Evolutionary conservation across 805 yeast species (phyloP), one percentile per base, ranked within the genome.

Genomic region (Millerago galiae): DNA sequence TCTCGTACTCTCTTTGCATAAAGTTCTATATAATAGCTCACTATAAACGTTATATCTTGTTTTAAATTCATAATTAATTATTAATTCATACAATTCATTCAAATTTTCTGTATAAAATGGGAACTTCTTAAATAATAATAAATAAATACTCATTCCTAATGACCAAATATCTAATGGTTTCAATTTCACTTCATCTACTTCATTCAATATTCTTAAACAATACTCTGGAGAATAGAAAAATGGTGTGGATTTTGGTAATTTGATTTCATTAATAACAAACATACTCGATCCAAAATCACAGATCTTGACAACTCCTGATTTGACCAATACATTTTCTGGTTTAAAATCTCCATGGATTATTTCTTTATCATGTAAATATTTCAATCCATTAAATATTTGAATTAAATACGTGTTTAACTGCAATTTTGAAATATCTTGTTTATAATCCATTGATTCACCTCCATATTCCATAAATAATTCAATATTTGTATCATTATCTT

Each of bases 271-370:
- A 17, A 18, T 64, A 56, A 9, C 72, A 14, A 40, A 34, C 41
- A 75, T 73, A 21, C 81, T 75, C n/a, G 79, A 78, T 2, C 85
- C 85, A 58, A 79, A 79, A 55, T 79, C 85, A 44, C 80, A 73
- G 44, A 79, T 75, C 48, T 79, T 79, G 9, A 77, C 80, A 1
- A 75, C 70, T 5, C 82, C 16, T 42, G 74, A 75, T 48, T 75
- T 81, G 28, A 79, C 73, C 47, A 79, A 61, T 17, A 79, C 74
- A 53, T 79, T 79, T 6, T 83, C 83, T 2, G 84, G 83, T 51
- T 79, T 79, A 37, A 79, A 75, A 54, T 79, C 85, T 35, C 84
- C 61, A 56, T 79, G 85, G 16, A 79, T 74, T 31, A 79, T 77
- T 26, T 74, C 74, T 48, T 71, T 72, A 4, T 74, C 71, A 55